Evolutionary conservation across 257 asterid genomes (phyloP).

Genomic region (Solanum sejunctum): DNA sequence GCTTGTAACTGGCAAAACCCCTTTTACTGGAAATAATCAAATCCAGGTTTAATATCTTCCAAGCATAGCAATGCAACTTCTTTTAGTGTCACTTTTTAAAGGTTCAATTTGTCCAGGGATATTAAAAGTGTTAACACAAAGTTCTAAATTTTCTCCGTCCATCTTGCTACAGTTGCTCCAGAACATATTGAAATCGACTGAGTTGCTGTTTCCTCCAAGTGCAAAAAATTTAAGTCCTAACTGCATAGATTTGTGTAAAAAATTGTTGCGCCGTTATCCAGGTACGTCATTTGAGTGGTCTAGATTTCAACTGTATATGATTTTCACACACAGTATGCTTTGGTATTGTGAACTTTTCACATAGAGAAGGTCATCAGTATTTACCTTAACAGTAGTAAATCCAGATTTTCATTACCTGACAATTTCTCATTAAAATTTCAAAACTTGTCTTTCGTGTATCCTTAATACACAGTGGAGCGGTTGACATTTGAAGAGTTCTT

Average conservation of each 20-base stretch:
- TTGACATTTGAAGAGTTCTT: conserved; percentile 89
- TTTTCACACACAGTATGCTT: background rate
- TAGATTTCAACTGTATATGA: background rate
- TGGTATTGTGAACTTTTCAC: background rate
- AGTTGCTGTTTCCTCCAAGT: conserved; percentile 66
- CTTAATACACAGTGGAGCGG: conserved; percentile 49
- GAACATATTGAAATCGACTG: conserved; percentile 69
- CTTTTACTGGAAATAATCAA: conserved; percentile 66
- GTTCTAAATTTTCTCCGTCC: conserved; percentile 4
- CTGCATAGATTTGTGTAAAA: conserved; percentile 69
- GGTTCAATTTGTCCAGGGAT: conserved; percentile 1
- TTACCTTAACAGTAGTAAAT: background rate
- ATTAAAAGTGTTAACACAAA: background rate
- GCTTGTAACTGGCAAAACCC: conserved; percentile 78
- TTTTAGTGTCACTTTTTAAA: background rate
- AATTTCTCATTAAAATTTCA: background rate
- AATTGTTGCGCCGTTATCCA: conserved; percentile 70
- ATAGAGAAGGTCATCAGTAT: background rate
- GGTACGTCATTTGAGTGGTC: conserved; percentile 24
- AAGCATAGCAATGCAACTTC: background rate
- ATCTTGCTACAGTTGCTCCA: conserved; percentile 57
- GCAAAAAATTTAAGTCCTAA: conserved; percentile 43
- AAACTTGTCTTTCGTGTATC: background rate
- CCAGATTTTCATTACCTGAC: background rate
- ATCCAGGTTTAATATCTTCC: conserved; percentile 37